Conservation (phyloP, 768 basidiomycete species). For the Phallus indusiatus region DNA sequence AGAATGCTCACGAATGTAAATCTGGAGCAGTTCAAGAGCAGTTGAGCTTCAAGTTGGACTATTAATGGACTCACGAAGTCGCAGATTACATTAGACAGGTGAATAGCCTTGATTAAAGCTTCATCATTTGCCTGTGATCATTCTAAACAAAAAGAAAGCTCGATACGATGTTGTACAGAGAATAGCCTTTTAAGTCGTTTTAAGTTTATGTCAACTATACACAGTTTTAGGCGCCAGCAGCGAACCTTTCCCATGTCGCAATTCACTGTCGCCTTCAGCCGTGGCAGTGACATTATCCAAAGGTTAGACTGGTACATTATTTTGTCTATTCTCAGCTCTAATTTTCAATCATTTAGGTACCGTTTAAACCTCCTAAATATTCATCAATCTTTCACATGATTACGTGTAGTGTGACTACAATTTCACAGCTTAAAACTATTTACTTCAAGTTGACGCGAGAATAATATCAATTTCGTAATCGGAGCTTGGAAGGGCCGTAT, state of each 20-base stretch:
- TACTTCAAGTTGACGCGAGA: too few species aligned
- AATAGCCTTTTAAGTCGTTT: too few species aligned
- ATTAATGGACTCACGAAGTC: conserved; percentile 45
- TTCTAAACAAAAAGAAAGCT: not conserved
- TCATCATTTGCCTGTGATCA: conserved; percentile 38
- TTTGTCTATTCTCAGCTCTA: not conserved
- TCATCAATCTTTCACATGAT: too few species aligned
- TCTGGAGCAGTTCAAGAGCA: too few species aligned
- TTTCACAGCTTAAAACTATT: too few species aligned
- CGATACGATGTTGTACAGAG: conserved; percentile 37
- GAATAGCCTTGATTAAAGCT: conserved; percentile 44
- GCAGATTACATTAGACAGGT: conserved; percentile 56
- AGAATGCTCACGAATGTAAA: too few species aligned
- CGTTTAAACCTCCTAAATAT: too few species aligned
- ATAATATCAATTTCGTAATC: too few species aligned
- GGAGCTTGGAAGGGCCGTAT: too few species aligned
- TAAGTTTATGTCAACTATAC: not conserved
- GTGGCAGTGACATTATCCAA: not conserved
- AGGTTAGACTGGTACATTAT: not conserved
- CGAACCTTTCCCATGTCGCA: conserved; percentile 51
- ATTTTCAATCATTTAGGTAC: not conserved
- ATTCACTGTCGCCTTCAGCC: conserved; percentile 35
- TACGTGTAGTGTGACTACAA: too few species aligned
- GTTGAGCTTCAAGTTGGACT: too few species aligned
- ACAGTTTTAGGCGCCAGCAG: not conserved